Percentiles rank a stretch among this genome's conserved stretches.
Conservation (phyloP, 2,329 filamentous ascomycete species). For the Fulvia fulva region DNA sequence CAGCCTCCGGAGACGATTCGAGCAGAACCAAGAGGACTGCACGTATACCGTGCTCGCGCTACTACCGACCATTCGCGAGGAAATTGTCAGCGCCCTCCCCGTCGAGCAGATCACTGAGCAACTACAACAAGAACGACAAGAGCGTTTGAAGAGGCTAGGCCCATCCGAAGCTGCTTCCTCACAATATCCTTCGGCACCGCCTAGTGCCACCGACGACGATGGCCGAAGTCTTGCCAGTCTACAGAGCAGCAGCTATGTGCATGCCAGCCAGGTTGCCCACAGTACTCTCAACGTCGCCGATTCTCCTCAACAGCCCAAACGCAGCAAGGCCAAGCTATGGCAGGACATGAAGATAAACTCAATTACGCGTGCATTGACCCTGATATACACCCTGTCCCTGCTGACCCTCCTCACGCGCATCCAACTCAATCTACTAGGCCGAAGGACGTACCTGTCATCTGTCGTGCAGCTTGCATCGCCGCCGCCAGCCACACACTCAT, state of each 20-base stretch:
- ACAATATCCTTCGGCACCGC: slow-evolving; percentile 54
- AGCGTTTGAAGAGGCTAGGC: slow-evolving; percentile 49
- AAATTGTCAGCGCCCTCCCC: slow-evolving; percentile 80
- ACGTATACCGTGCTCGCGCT: slow-evolving; percentile 97
- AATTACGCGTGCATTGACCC: slow-evolving; percentile 82
- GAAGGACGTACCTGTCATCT: slow-evolving; percentile 91
- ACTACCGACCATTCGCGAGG: slow-evolving; percentile 83
- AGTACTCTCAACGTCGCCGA: slow-evolving; percentile 21
- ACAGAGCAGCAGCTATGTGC: slow-evolving; percentile 73
- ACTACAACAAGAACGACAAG: slow-evolving; percentile 86
- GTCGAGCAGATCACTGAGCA: slow-evolving; percentile 92
- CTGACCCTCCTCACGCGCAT: slow-evolving; percentile 89
- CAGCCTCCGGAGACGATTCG: slow-evolving; percentile 89
- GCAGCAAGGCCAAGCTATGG: slow-evolving; percentile 91
- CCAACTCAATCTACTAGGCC: slow-evolving; percentile 93
- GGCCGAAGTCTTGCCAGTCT: slow-evolving; percentile 71
- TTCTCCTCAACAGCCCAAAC: slow-evolving; percentile 54
- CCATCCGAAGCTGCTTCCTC: slow-evolving; percentile 56
- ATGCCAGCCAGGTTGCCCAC: slow-evolving; percentile 70
- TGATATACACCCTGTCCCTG: slow-evolving; percentile 86
- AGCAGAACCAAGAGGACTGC: slow-evolving; percentile 98
- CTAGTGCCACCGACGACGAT: slow-evolving; percentile 80
- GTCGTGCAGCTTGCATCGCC: slow-evolving; percentile 85
- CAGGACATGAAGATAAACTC: slow-evolving; percentile 95
- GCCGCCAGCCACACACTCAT: slow-evolving; percentile 56